A percentile compares a stretch with the other conserved stretches of the same genome.
phyloP scores from a whole-genome alignment of 331 rosid species.

The Pyrus hybrid region DNA sequence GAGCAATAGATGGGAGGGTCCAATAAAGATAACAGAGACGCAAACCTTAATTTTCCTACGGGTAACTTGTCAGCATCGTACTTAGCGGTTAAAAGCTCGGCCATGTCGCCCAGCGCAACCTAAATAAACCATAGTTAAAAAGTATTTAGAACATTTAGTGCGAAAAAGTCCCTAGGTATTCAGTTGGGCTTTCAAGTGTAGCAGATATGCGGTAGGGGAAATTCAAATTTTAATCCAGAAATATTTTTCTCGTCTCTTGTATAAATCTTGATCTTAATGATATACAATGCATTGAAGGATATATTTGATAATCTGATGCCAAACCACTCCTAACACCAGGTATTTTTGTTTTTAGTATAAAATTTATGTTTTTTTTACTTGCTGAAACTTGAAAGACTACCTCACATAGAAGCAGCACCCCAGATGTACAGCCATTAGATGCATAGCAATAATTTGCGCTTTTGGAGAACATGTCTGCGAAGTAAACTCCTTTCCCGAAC shows the following conservation, averaged over 20 bases:
- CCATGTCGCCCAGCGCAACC: constrained; percentile 97
- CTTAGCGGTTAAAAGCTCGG: constrained; percentile 60
- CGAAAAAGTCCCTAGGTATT: background rate
- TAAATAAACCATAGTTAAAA: constrained; percentile 11
- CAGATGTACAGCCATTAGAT: constrained; percentile 33
- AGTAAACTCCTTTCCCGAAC: constrained; percentile 97
- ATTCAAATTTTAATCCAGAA: background rate
- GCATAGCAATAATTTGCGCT: constrained; percentile 94
- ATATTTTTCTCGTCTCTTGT: background rate
- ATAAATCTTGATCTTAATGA: background rate
- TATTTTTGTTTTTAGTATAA: background rate
- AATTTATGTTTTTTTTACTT: background rate
- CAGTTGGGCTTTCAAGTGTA: background rate
- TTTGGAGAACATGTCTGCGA: constrained; percentile 99
- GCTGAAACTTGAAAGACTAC: constrained; percentile 32
- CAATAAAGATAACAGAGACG: background rate
- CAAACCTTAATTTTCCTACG: constrained; percentile 76
- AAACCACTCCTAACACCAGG: background rate
- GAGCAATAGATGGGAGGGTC: background rate
- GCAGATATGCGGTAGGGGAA: background rate
- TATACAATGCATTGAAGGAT: background rate
- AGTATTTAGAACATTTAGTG: background rate
- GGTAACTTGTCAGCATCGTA: constrained; percentile 80
- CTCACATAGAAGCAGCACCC: constrained; percentile 95
- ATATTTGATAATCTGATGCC: background rate